Conservation (phyloP, 148 eudicot species). For the Silene latifolia region DNA sequence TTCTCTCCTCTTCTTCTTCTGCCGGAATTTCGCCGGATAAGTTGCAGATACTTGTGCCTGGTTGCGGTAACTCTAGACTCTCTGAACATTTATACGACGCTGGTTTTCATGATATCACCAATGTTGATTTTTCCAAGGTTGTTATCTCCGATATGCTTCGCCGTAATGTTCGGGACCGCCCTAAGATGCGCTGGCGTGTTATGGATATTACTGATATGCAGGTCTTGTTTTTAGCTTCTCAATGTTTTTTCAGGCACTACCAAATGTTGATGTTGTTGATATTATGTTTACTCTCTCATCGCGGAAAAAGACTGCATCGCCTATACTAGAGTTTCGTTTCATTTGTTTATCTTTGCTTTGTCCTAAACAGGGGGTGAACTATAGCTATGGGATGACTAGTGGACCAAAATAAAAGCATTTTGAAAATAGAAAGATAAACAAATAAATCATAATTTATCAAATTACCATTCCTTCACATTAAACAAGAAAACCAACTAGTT, state of each 20-base stretch:
- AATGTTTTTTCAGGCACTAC: too few relatives aligned
- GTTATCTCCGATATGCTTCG: slow-evolving; percentile 83
- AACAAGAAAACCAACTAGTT: too few relatives aligned
- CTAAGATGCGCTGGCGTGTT: slow-evolving; percentile 90
- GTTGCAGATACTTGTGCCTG: slow-evolving; percentile 70
- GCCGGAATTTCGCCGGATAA: slow-evolving; percentile 5
- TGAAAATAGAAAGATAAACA: too few relatives aligned
- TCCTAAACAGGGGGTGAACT: too few relatives aligned
- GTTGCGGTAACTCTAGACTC: slow-evolving; percentile 82
- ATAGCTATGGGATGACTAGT: too few relatives aligned
- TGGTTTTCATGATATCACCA: slow-evolving; percentile 62
- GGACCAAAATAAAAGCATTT: too few relatives aligned
- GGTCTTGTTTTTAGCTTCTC: slow-evolving; percentile 30
- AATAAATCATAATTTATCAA: too few relatives aligned
- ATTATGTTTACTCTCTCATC: too few relatives aligned
- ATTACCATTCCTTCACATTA: too few relatives aligned
- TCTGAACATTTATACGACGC: slow-evolving; percentile 84
- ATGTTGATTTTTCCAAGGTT: slow-evolving; percentile 91
- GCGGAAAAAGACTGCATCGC: too few relatives aligned
- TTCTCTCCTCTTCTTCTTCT: slow-evolving; percentile 26
- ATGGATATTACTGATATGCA: slow-evolving; percentile 94
- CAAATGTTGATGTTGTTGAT: too few relatives aligned
- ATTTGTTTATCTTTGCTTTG: not conserved
- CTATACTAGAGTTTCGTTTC: too few relatives aligned
- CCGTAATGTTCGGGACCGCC: slow-evolving; percentile 69